These are phyloP conservation scores for Kokia cookei DNA, from an alignment of 441 rosid genomes.

Conservation along the genomic window DNA sequence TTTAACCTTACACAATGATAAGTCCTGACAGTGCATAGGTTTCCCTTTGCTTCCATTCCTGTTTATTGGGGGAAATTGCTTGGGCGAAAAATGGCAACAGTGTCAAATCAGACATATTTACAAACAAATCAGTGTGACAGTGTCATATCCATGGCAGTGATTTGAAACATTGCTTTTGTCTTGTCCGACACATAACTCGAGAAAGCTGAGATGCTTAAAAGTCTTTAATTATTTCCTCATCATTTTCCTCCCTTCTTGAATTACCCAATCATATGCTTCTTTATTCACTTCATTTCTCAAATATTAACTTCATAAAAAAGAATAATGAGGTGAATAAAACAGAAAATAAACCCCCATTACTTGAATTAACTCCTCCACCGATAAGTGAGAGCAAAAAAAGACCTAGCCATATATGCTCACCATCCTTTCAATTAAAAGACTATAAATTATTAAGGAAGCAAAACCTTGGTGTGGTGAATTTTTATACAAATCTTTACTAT, in stretches of 20 bases:
- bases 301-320: too few relatives aligned
- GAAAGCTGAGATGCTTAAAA: conserved; percentile 23
- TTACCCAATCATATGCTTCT: conserved; percentile 21
- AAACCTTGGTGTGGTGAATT: too few relatives aligned
- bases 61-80: background rate
- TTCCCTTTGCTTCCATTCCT: background rate
- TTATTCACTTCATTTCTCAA: conserved; percentile 7
- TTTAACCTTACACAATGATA: too few relatives aligned
- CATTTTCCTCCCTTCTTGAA: conserved; percentile 13
- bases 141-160: background rate
- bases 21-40: background rate
- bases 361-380: fast-evolving
- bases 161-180: conserved; percentile 30
- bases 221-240: conserved; percentile 28
- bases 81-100: background rate
- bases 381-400: too few relatives aligned
- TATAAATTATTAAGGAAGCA: too few relatives aligned
- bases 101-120: background rate
- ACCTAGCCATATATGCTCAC: too few relatives aligned
- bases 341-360: too few relatives aligned
- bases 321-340: too few relatives aligned
- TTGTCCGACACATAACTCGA: conserved; percentile 28
- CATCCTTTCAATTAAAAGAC: too few relatives aligned
- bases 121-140: background rate
- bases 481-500: too few relatives aligned